Conservation (phyloP, 2,329 filamentous ascomycete genomes). For the Rhynchosporium secalis region DNA sequence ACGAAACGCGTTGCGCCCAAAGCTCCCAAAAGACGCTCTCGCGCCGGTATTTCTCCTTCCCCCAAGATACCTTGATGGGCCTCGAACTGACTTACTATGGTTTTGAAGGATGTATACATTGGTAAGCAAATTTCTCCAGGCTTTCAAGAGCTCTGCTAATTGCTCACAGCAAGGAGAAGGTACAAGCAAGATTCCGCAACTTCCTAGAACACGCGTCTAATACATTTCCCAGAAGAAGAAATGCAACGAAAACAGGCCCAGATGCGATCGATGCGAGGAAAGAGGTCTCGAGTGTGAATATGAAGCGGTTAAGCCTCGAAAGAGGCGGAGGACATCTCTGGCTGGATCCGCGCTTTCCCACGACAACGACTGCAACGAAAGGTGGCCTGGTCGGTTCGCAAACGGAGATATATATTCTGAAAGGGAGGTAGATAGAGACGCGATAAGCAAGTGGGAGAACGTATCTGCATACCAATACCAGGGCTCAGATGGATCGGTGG, state of each 20-base stretch:
- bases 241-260: slow-evolving; percentile 38
- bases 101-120: slow-evolving; percentile 38
- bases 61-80: not conserved
- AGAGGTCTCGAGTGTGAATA: slow-evolving; percentile 37
- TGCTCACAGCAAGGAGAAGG: slow-evolving; percentile 39
- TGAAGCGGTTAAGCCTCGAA: slow-evolving; percentile 39
- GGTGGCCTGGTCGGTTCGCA: slow-evolving; percentile 32
- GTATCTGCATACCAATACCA: slow-evolving; percentile 29
- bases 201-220: slow-evolving; percentile 19
- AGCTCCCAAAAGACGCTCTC: slow-evolving; percentile 58
- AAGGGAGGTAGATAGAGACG: slow-evolving; percentile 15
- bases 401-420: slow-evolving; percentile 23
- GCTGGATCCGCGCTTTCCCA: slow-evolving; percentile 32
- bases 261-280: slow-evolving; percentile 39
- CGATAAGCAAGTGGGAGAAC: slow-evolving; percentile 30
- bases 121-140: slow-evolving; percentile 29
- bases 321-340: slow-evolving; percentile 32
- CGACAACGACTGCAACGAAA: slow-evolving; percentile 25
- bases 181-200: slow-evolving; percentile 18
- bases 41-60: slow-evolving; percentile 50
- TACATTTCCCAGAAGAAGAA: slow-evolving; percentile 38
- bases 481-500: slow-evolving; percentile 26
- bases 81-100: slow-evolving; percentile 22
- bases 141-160: slow-evolving; percentile 22
- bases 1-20: slow-evolving; percentile 59